Conservation (phyloP, 352 stramenopile genomes). For the Peronospora tabacina region DNA sequence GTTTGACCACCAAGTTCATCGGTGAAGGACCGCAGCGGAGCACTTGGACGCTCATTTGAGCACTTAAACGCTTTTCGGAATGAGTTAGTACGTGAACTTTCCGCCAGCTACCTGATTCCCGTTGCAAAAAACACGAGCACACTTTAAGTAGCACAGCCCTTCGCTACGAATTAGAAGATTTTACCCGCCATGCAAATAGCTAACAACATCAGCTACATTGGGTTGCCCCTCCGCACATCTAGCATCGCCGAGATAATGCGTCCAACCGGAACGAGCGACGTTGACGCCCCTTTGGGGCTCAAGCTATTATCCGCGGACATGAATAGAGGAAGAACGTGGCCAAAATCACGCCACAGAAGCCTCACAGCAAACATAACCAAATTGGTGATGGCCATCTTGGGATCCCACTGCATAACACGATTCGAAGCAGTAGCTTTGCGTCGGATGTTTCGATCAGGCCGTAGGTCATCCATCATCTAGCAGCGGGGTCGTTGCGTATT, state of each 20-base stretch:
- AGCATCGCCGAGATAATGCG: constrained; percentile 65
- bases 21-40: no score
- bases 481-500: constrained; percentile 9
- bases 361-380: constrained; percentile 70
- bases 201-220: constrained; percentile 59
- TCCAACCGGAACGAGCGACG: constrained; percentile 66
- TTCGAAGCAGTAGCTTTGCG: not conserved
- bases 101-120: no score
- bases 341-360: constrained; percentile 56
- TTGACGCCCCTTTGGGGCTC: no score
- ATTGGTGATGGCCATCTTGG: constrained; percentile 71
- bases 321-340: constrained; percentile 69
- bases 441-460: no score
- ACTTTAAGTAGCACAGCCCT: constrained; percentile 36
- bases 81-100: no score
- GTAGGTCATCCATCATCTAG: no score
- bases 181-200: constrained; percentile 53
- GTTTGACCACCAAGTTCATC: no score
- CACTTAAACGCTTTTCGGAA: no score
- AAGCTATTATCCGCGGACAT: no score
- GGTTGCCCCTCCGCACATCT: constrained; percentile 70
- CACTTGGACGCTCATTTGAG: no score
- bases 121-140: no score
- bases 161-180: constrained; percentile 52
- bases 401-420: constrained; percentile 37